Conservation (phyloP, 2,329 filamentous ascomycete genomes). For the Blumeria graminis region DNA sequence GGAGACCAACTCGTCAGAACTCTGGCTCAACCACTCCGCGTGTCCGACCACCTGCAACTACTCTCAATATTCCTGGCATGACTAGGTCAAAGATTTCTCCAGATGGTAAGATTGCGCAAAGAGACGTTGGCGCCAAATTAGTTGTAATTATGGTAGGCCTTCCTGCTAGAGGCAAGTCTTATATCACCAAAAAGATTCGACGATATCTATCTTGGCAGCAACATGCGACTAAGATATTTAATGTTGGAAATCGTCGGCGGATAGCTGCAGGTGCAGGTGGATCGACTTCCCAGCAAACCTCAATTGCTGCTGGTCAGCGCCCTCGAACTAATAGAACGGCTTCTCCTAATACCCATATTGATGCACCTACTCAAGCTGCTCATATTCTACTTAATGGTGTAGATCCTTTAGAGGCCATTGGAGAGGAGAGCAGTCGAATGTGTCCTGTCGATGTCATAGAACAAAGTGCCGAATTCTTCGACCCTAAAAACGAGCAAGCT, state of each 20-base stretch:
- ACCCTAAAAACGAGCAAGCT: slow-evolving; percentile 65
- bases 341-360: slow-evolving; percentile 9
- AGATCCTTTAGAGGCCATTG: slow-evolving; percentile 8
- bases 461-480: slow-evolving; percentile 83
- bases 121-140: slow-evolving; percentile 87
- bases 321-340: slow-evolving; percentile 3
- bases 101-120: slow-evolving; percentile 76
- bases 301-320: slow-evolving; percentile 10
- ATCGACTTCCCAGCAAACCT: slow-evolving; percentile 5
- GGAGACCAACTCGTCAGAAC: slow-evolving; percentile 44
- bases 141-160: slow-evolving; percentile 97
- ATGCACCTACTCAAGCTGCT: slow-evolving; percentile 25
- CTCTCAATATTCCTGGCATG: slow-evolving; percentile 87
- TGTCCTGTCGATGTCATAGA: slow-evolving; percentile 34
- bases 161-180: slow-evolving; percentile 87
- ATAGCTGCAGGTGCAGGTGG: slow-evolving; percentile 36
- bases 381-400: slow-evolving; percentile 31
- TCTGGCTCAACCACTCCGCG: slow-evolving; percentile 58
- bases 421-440: slow-evolving; percentile 5
- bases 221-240: slow-evolving; percentile 89
- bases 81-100: slow-evolving; percentile 89
- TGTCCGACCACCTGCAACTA: slow-evolving; percentile 64
- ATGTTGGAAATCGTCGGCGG: slow-evolving; percentile 77
- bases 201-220: slow-evolving; percentile 94
- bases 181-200: slow-evolving; percentile 95